Evolutionary conservation across 2,329 filamentous ascomycete genomes (phyloP), one percentile per base, ranked within the genome.

Genomic region (Decorospora gaudefroyi): DNA sequence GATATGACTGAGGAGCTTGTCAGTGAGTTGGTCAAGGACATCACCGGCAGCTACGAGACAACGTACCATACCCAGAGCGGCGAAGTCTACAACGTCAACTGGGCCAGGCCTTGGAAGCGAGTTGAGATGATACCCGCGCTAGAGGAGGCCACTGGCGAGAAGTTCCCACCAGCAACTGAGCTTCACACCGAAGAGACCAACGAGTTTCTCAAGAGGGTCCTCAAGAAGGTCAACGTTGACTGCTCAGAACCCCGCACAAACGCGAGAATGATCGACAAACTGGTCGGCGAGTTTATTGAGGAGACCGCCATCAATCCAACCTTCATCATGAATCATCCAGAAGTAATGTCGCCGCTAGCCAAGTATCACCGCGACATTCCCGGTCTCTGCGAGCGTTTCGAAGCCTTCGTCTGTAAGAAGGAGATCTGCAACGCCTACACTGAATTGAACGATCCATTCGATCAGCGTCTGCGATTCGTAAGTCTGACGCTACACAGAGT

Each of bases 341-440:
- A 87, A 67, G 86, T 90, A 80, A 95, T 97, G 92, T 93, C 88
- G 11, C 93, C 93, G 6, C 80, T 99, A 12, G 93, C 93, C 78
- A 99, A 99, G 81, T 91, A 91, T 72, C 89, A 96, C 74, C 88
- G 93, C 56, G 75, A 79, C 32, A 82, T 83, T 52, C 81, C 86
- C 39, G 93, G 59, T 61, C 57, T 99, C 88, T 96, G 90, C 71
- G 93, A 99, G 78, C 88, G 93, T 42, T 97, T 97, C 72, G 93
- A 99, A 75, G 91, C 89, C 8, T 99, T 99, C 59, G 93, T 96
- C 31, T 90, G 87, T 79, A 95, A 90, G 80, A 95, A 93, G 82
- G 92, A 97, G 71, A 96, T 97, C 59, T 87, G 86, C 65, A 97
- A 99, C 68, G 91, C 91, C 4, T 95, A 96, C 76, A 97, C 92